These are phyloP conservation scores for Saprolegnia diclina DNA, from an alignment of 352 stramenopile genomes.

Conservation along the genomic window DNA sequence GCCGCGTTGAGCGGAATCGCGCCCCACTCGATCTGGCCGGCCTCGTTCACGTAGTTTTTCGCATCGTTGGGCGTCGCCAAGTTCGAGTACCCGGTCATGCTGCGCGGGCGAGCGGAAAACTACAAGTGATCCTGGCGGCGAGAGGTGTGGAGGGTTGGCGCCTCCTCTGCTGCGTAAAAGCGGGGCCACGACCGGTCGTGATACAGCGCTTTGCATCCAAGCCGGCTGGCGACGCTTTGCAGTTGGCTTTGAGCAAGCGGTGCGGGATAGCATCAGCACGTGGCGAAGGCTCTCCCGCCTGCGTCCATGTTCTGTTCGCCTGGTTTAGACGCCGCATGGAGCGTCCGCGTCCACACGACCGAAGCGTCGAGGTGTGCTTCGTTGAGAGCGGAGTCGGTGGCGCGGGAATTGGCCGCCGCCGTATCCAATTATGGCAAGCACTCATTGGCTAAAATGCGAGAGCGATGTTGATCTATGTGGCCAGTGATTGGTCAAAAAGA, in stretches of 20 bases:
- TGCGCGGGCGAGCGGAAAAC: not conserved
- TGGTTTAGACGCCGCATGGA: not conserved
- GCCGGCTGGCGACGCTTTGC: no score
- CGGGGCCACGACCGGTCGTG: no score
- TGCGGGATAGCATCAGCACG: not conserved
- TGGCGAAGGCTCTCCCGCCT: not conserved
- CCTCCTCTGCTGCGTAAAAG: no score
- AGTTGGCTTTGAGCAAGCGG: not conserved
- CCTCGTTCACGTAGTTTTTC: slow-evolving; percentile 79
- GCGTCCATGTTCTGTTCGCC: not conserved
- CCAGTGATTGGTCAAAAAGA: no score
- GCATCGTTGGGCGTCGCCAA: slow-evolving; percentile 69
- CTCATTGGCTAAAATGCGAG: no score
- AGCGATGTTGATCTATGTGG: no score
- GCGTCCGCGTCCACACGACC: not conserved
- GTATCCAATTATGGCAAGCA: no score
- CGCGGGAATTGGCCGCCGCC: no score
- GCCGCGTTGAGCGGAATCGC: slow-evolving; percentile 24
- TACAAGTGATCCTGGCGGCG: not conserved
- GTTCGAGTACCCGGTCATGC: slow-evolving; percentile 20
- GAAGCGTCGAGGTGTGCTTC: no score
- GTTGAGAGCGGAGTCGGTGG: no score
- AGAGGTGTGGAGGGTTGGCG: not conserved
- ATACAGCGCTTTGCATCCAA: no score
- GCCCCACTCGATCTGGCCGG: slow-evolving; percentile 48